A percentile compares a stretch with the other conserved stretches of the same genome.
Conservation (phyloP, 108 stramenopile species). For the Pseudonitzschia multiseries region DNA sequence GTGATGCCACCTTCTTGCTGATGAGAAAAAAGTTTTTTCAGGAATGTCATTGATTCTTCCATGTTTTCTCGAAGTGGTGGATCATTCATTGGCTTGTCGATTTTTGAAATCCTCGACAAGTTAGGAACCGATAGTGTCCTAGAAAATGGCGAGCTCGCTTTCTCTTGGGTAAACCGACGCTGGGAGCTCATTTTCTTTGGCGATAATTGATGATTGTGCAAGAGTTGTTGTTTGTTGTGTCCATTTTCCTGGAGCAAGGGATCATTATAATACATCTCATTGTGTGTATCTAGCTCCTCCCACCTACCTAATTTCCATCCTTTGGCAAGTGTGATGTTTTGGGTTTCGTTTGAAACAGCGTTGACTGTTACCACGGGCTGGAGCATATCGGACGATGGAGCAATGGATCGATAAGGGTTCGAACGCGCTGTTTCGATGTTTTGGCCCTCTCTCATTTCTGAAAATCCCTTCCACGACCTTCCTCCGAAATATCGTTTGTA, state of each 20-base stretch:
- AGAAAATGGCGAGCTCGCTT: constrained; percentile 18
- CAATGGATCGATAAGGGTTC: constrained; percentile 24
- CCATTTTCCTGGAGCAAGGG: not conserved
- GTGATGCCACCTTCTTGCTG: constrained; percentile 34
- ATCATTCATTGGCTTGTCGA: constrained; percentile 11
- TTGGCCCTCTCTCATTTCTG: constrained; percentile 9
- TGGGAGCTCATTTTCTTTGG: constrained; percentile 5
- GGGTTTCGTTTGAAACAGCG: constrained; percentile 44
- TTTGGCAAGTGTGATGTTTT: constrained; percentile 54
- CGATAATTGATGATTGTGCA: not conserved
- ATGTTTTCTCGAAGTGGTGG: constrained; percentile 39
- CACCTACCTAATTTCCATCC: constrained; percentile 42
- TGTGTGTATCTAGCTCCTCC: constrained; percentile 8
- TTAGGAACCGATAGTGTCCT: constrained; percentile 32
- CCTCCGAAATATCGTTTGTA: constrained; percentile 44
- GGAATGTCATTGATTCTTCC: constrained; percentile 57
- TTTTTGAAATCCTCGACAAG: constrained; percentile 9
- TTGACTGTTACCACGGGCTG: constrained; percentile 66
- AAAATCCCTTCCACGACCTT: constrained; percentile 24
- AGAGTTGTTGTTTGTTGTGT: not conserved
- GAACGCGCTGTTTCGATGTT: constrained; percentile 8
- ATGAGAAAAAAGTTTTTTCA: constrained; percentile 45
- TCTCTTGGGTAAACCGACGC: not conserved
- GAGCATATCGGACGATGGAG: constrained; percentile 61
- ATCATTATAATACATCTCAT: not conserved